phyloP scores from a whole-genome alignment of 306 rosid genomes.

The Quercus ilex region DNA sequence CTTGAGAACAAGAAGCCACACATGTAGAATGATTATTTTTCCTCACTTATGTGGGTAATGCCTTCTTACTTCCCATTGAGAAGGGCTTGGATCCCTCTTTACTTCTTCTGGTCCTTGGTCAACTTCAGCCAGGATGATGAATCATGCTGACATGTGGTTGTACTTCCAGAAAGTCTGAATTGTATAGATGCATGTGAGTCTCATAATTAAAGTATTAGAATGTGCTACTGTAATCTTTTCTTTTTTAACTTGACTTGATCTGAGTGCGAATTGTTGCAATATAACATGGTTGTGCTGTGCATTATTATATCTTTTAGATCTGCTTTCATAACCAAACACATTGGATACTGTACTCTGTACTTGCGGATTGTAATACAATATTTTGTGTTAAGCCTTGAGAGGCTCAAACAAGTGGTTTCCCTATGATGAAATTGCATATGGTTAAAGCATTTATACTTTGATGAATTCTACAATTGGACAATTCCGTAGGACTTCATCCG shows the following conservation, averaged over 20 bases:
- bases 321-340: slow-evolving; percentile 8
- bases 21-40: too few species aligned
- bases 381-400: background rate
- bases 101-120: too few species aligned
- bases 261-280: slow-evolving; percentile 17
- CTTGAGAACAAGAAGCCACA: too few species aligned
- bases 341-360: background rate
- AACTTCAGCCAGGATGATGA: too few species aligned
- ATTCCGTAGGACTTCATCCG: slow-evolving; percentile 22
- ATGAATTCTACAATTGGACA: slow-evolving; percentile 24
- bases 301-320: slow-evolving; percentile 9
- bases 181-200: slow-evolving; percentile 41
- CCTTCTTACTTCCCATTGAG: too few species aligned
- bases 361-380: slow-evolving; percentile 18
- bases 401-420: background rate
- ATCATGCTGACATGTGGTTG: slow-evolving; percentile 24
- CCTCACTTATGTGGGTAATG: too few species aligned
- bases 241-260: slow-evolving; percentile 2
- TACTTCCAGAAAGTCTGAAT: slow-evolving; percentile 13
- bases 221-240: background rate
- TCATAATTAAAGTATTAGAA: background rate
- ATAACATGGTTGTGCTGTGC: slow-evolving; percentile 9
- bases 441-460: slow-evolving; percentile 13
- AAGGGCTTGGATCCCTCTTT: too few species aligned
- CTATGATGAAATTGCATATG: slow-evolving; percentile 14